phyloP scores from a whole-genome alignment of 495 filamentous ascomycete species.

The Terfezia boudieri region DNA sequence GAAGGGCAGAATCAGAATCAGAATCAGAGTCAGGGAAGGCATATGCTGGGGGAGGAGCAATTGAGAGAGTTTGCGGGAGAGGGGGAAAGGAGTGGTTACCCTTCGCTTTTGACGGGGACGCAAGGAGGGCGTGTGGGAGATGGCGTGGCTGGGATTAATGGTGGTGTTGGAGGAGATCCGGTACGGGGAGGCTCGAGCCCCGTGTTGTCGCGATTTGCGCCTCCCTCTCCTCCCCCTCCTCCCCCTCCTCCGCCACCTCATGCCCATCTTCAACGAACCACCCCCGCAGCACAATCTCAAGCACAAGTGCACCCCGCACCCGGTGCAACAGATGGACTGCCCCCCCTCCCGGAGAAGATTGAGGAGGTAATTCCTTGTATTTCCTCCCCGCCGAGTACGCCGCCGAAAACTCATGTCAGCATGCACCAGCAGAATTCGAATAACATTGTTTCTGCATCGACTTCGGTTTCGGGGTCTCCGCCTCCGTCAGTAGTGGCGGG shows the following conservation, averaged over 20 bases:
- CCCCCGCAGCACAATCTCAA: no score
- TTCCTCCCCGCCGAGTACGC: no score
- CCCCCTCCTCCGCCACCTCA: not conserved
- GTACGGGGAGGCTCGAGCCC: not conserved
- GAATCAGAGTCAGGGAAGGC: not conserved
- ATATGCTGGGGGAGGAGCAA: not conserved
- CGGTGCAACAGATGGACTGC: not conserved
- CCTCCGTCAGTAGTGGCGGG: not conserved
- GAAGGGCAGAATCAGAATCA: not conserved
- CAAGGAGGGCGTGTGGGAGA: not conserved
- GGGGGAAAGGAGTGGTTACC: no score
- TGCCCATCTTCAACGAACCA: not conserved
- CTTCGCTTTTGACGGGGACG: not conserved
- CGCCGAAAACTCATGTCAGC: no score
- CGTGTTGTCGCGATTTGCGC: not conserved
- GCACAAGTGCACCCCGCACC: not conserved
- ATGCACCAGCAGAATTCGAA: no score
- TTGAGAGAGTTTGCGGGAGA: not conserved
- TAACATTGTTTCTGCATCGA: no score
- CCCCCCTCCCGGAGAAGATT: not conserved
- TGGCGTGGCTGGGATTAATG: not conserved
- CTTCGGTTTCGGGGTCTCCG: no score
- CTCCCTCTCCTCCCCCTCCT: not conserved
- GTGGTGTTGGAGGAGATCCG: not conserved
- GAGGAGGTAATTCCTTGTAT: no score